Base-by-base conservation (phyloP, 108 stramenopile species). In the Pseudonitzschia multistriata region DNA sequence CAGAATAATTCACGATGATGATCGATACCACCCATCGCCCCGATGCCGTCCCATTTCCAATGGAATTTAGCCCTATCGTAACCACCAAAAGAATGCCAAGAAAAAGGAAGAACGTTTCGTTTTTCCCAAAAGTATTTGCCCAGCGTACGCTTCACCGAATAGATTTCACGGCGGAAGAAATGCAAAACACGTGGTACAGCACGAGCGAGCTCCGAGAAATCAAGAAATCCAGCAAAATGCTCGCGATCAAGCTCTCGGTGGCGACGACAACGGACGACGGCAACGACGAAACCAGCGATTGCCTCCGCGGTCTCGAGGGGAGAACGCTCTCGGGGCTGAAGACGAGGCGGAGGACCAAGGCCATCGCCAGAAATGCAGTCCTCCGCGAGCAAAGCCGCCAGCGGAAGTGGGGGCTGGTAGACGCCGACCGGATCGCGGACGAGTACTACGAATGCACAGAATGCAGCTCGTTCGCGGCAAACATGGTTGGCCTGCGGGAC, bases 261-360 rank as follows among this genome's bases (percentile, higher is more conserved):
- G 10, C 40, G 4, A 52, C 2, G 24, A 52, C 3, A 1, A 8
- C 50, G 11, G 25, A 52, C 22, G 50, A 52, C 2, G 25, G 22
- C 50, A 8, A 25, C 22, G 3, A 25, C 22, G 8, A 24, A 2
- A 25, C 3, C 40, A 31, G 25, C 3, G 59, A 73, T 27, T 67
- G 48, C 66, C 59, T 64, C 28, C 74, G 74, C 17, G 74, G 74
- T 30, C 62, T 75, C 8, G 74, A 75, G 45, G 50, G 53, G 10
- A 68, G 52, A 45, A 75, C 74, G 25, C 22, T n/a, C 6, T 36
- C 62, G 42, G 74, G 74, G 7, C 53, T 25, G 24, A 37, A 49
- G 6, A 24, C 50, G 36, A 50, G 62, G 21, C 45, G 37, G 33
- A 47, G 36, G 27, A 62, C 59, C 27, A 47, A 67, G n/a, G 48